Conservation (phyloP, 768 basidiomycete genomes). For the Rhodotorula taiwanensis region DNA sequence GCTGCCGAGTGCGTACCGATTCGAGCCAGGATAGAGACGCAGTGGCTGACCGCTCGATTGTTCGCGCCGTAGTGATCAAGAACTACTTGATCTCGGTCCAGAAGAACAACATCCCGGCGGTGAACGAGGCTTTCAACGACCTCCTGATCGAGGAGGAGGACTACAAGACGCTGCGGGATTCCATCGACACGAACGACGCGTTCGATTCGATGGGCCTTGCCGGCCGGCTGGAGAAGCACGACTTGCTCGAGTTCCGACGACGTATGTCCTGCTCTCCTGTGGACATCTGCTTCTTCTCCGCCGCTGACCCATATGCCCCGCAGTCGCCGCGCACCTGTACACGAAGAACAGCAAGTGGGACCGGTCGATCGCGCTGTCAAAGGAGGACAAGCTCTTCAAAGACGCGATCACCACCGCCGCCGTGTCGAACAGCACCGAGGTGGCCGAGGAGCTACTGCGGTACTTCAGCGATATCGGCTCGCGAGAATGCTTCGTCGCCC, state of each 20-base stretch:
- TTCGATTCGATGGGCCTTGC: constrained; percentile 88
- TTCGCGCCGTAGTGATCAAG: constrained; percentile 63
- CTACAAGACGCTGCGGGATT: constrained; percentile 93
- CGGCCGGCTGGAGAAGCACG: constrained; percentile 75
- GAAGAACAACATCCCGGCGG: constrained; percentile 90
- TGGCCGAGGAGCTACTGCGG: constrained; percentile 86
- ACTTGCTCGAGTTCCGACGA: constrained; percentile 87
- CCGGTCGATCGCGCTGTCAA: constrained; percentile 77
- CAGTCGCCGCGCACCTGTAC: constrained; percentile 84
- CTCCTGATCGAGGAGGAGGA: constrained; percentile 99
- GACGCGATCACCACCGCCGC: constrained; percentile 93
- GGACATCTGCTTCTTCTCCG: neutral
- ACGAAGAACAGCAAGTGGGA: constrained; percentile 98
- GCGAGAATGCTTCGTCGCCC: constrained; percentile 87
- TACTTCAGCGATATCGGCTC: constrained; percentile 99
- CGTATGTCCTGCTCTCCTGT: constrained; percentile 1
- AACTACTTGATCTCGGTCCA: constrained; percentile 96
- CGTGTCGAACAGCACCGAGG: constrained; percentile 70
- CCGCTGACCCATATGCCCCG: neutral
- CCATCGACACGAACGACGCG: constrained; percentile 96
- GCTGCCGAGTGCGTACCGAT: constrained; percentile 50
- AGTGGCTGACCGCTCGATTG: neutral
- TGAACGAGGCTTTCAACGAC: constrained; percentile 97
- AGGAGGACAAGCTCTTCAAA: constrained; percentile 94
- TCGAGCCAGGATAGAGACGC: neutral